phyloP scores from a whole-genome alignment of 169 alveolate species.

The Plasmodium gallinaceum region DNA sequence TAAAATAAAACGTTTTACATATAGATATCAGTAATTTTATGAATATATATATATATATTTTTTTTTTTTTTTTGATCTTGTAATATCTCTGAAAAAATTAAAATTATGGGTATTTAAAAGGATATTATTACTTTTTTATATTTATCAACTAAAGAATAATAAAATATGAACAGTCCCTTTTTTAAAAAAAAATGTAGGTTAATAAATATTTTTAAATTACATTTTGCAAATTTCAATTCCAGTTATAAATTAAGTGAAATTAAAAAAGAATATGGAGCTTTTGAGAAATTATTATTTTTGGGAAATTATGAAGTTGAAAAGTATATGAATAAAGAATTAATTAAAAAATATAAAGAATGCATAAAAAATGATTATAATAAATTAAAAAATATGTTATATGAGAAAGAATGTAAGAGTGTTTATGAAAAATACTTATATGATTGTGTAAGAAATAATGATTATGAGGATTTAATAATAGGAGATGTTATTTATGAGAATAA shows the following conservation, averaged over 20 bases:
- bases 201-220: neutral
- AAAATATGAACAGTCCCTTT: too few species aligned
- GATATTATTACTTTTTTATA: too few species aligned
- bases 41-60: too few species aligned
- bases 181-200: neutral
- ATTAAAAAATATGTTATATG: slow-evolving; percentile 6
- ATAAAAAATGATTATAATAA: slow-evolving; percentile 17
- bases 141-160: too few species aligned
- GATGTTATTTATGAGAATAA: slow-evolving; percentile 50
- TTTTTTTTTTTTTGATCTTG: too few species aligned
- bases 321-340: neutral
- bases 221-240: neutral
- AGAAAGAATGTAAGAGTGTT: neutral
- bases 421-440: slow-evolving; percentile 35
- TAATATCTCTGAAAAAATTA: too few species aligned
- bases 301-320: slow-evolving; percentile 24
- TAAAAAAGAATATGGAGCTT: slow-evolving; percentile 24
- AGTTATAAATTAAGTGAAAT: neutral
- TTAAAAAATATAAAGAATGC: slow-evolving; percentile 18
- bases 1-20: too few species aligned
- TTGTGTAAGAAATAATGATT: slow-evolving; percentile 20
- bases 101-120: too few species aligned
- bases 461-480: slow-evolving; percentile 40
- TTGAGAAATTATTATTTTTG: slow-evolving; percentile 23
- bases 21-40: too few species aligned